These are phyloP conservation scores for Zizania palustris DNA, from an alignment of 202 grass and related monocot genomes.

Conservation along the genomic window DNA sequence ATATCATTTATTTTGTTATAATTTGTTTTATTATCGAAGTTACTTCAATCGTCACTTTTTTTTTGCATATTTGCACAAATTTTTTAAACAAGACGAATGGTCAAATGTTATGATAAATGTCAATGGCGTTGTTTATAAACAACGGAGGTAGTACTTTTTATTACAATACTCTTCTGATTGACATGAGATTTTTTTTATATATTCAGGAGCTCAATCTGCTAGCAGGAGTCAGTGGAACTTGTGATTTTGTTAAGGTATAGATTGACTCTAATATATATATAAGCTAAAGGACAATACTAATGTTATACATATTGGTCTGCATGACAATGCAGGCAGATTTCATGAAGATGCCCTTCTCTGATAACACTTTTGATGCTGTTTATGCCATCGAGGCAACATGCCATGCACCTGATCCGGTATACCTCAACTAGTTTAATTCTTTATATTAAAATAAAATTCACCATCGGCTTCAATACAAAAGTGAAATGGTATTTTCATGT, in stretches of 20 bases:
- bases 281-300: constrained; percentile 15
- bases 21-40: too few relatives aligned
- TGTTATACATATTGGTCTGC: constrained; percentile 37
- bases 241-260: constrained; percentile 92
- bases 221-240: constrained; percentile 70
- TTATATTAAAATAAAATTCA: constrained; percentile 16
- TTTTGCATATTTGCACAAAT: too few relatives aligned
- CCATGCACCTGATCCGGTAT: constrained; percentile 86
- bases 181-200: constrained; percentile 31
- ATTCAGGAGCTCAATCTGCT: constrained; percentile 73
- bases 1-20: too few relatives aligned
- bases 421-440: constrained; percentile 14
- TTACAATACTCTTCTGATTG: constrained; percentile 27
- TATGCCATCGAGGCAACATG: constrained; percentile 99
- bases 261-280: neutral
- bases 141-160: too few relatives aligned
- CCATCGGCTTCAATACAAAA: constrained; percentile 3
- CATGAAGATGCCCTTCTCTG: constrained; percentile 89
- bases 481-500: constrained; percentile 29
- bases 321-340: constrained; percentile 91
- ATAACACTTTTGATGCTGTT: constrained; percentile 73
- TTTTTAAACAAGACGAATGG: too few relatives aligned
- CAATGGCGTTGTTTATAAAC: constrained; percentile 50
- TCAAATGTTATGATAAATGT: too few relatives aligned
- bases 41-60: too few relatives aligned